phyloP scores from a whole-genome alignment of 225 moss, liverwort and hornwort species.

The Lunularia cruciata region DNA sequence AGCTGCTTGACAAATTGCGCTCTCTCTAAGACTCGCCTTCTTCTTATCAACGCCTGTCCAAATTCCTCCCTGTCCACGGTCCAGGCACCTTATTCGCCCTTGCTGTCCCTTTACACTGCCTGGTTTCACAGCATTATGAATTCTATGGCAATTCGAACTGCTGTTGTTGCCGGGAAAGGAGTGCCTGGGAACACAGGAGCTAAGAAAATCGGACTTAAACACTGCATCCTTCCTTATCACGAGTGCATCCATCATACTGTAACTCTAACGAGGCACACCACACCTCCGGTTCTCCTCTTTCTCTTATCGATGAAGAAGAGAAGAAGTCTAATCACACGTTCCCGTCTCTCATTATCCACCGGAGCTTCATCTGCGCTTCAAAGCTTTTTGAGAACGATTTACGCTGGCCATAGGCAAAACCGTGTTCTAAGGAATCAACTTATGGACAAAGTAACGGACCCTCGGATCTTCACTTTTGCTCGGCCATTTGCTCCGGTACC shows the following conservation, averaged over 20 bases:
- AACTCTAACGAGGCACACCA: background rate
- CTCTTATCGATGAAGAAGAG: too few species aligned
- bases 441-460: too few species aligned
- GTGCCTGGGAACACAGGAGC: conserved; percentile 7
- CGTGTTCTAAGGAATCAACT: too few species aligned
- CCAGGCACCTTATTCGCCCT: conserved; percentile 1
- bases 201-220: conserved; percentile 8
- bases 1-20: conserved; percentile 41
- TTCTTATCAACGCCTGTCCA: conserved; percentile 1
- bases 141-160: background rate
- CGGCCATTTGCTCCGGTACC: too few species aligned
- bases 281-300: too few species aligned
- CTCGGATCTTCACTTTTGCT: too few species aligned
- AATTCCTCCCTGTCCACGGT: conserved; percentile 1
- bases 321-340: too few species aligned
- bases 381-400: too few species aligned
- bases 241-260: conserved; percentile 14
- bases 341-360: too few species aligned
- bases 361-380: too few species aligned
- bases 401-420: too few species aligned
- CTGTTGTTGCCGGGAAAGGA: background rate
- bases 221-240: conserved; percentile 5
- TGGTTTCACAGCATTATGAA: background rate
- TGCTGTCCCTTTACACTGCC: background rate
- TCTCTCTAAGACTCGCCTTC: background rate